Evolutionary conservation across 345 rosid genomes (phyloP), one percentile per base, ranked within the genome.

Genomic region (Salix suchowensis): DNA sequence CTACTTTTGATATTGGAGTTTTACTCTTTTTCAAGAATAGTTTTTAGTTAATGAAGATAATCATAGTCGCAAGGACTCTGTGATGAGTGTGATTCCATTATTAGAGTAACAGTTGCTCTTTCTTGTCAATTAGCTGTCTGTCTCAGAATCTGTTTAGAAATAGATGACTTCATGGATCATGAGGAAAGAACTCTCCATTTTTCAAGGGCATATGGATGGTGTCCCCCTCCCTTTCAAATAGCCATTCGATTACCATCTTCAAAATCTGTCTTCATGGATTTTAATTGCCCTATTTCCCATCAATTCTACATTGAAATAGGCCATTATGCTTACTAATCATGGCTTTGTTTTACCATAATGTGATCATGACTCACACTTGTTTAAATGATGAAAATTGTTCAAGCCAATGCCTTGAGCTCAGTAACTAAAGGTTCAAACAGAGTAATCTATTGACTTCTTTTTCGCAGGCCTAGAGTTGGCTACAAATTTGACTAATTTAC

Each of bases 131-230:
- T 80, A 70, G 73, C 76, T 83, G 81, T 77, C 77, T 71, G 79
- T 71, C 75, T 66, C 19, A 64, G 68, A 42, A 72, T 75, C 78
- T 75, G 73, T 72, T 76, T 74, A 21, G 52, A 28, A 55, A 70
- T 24, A 72, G 68, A 60, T 78, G 70, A 55, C 61, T 26, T 74
- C 32, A 71, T 67, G 46, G 61, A 73, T 70, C 68, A 77, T 28
- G 32, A 48, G 21, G 40, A 68, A 69, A 46, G 68, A 28, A n/a
- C 62, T 71, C 44, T 68, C 58, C 7, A 73, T 76, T 74, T 36
- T 83, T 83, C 80, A 81, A 80, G 78, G 78, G 68, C 84, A 80
- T 42, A 76, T 60, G 72, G 69, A 79, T 74, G 82, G 60, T 82
- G 83, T 76, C 71, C 69, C 79, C 82, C 67, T 79, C 71, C 55